A percentile compares a stretch with the other conserved stretches of the same genome.
Evolutionary conservation across 1,284 basidiomycete species (phyloP).

Genomic region (Rhodotorula sp.): DNA sequence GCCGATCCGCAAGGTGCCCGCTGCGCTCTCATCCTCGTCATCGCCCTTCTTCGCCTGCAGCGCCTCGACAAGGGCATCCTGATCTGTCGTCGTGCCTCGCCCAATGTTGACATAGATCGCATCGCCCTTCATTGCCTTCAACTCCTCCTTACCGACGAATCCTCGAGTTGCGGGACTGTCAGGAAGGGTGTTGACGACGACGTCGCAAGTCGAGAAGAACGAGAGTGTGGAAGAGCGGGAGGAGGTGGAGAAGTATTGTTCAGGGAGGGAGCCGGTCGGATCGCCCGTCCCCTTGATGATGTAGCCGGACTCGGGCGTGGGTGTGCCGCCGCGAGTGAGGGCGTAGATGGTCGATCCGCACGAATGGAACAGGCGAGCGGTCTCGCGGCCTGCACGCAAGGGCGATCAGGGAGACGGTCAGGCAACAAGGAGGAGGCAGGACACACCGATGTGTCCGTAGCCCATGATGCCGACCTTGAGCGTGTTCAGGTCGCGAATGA

Average conservation of each 20-base stretch:
- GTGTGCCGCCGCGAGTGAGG: constrained; percentile 18
- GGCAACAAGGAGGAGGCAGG: too few relatives aligned
- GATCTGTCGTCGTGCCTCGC: constrained; percentile 45
- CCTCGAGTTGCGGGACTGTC: constrained; percentile 9
- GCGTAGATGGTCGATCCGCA: constrained; percentile 25
- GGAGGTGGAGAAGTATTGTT: constrained; percentile 23
- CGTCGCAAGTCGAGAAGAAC: constrained; percentile 39
- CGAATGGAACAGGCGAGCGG: constrained; percentile 20
- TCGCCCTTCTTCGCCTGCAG: constrained; percentile 28
- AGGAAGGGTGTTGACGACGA: constrained; percentile 41
- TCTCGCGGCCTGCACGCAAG: constrained; percentile 14
- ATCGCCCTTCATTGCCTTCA: constrained; percentile 34
- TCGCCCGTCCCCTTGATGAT: constrained; percentile 45
- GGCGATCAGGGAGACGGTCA: too few relatives aligned
- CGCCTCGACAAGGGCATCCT: constrained; percentile 43
- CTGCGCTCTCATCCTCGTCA: constrained; percentile 33
- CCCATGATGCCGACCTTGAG: constrained; percentile 33
- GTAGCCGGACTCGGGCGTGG: constrained; percentile 18
- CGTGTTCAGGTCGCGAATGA: constrained; percentile 22
- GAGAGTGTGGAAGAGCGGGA: not conserved
- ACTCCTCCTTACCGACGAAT: constrained; percentile 15
- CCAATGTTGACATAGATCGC: constrained; percentile 45
- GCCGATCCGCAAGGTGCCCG: constrained; percentile 29
- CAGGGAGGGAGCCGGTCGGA: constrained; percentile 25
- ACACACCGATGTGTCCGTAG: constrained; percentile 32